Evolutionary conservation across 345 rosid species (phyloP), one percentile per base, ranked within the genome.

Genomic region (Odontarrhena argentea): DNA sequence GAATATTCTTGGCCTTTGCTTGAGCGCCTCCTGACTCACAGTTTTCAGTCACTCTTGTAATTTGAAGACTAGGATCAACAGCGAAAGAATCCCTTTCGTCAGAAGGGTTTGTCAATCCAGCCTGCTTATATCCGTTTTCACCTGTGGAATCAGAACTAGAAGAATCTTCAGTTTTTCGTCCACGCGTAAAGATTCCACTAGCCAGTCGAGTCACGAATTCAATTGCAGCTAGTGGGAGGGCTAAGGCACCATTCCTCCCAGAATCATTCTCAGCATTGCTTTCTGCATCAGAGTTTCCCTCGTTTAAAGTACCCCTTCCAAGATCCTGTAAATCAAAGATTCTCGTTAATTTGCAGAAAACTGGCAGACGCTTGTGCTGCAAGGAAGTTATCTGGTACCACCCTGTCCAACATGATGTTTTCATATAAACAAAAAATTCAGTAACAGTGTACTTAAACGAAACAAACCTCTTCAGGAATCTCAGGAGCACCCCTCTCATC

Each of bases 141-240:
- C 64, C 80, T 48, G 70, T 72, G 38, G 72, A 69, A 70, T 83
- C 90, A 49, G 80, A 76, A 60, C 65, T 61, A 51, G 57, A 72
- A 43, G 78, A 55, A 68, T 86, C 91, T 35, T 61, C 72, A 79
- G 75, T 68, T 75, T 80, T 91, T 26, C 79, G 81, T 25, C 87
- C 83, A 46, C 93, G 86, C 4, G 92, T 86, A 76, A 95, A 86
- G 57, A 93, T 81, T 77, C 94, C 98, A 57, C 82, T 74, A 12
- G 98, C 98, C 55, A 93, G 63, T 75, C 92, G 83, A 60, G 89
- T 78, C 53, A 90, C 86, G 82, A 90, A 87, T 71, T 77, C 98
- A 70, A 93, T 77, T 13, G 96, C 98, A 68, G 97, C 92, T 65
- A 84, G 78, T 46, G 98, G 91, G 68, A 93, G 84, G 81, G 93